Evolutionary conservation across 2,329 filamentous ascomycete genomes (phyloP), one percentile per base, ranked within the genome.

Genomic region (Pseudophaeomoniella oleicola): DNA sequence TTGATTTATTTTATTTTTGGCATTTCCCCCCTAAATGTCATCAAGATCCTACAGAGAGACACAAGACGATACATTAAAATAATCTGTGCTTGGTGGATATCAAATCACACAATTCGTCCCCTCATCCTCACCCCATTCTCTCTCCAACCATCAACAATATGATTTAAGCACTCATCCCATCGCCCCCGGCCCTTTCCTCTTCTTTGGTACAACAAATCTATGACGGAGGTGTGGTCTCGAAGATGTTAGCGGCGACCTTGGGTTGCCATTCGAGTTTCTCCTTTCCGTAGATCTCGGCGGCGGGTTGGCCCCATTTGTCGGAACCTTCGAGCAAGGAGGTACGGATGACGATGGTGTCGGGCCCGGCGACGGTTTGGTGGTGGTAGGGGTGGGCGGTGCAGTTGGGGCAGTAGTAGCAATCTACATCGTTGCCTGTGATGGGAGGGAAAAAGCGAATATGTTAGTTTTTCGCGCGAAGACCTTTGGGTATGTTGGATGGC

Each of bases 351-450:
- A 71, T 65, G 34, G 56, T 69, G 46, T 71, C 64, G 3, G 56
- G 52, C 38, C 67, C 64, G 43, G 69, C 56, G 34, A 64, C 61
- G 31, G 62, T 59, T 45, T 72, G 69, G 46, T 71, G 66, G 52
- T 73, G 69, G 52, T 72, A 72, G 18, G 67, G 58, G 48, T 71
- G 68, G 3, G 59, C 49, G 5, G 65, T 71, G 63, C 69, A 74
- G 46, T 66, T 69, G 32, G 63, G 59, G 58, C 70, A 73, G 56
- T 65, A 72, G 58, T 64, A 72, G 60, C 70, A 74, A 53, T 71
- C 55, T 19, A 72, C 67, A 4, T 56, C 50, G 36, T 72, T 71
- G 45, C 67, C 67, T 64, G 31, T 15, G 4, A 18, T n/a, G 16
- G 18, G 11, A 27, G 22, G n/a, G 22, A n/a, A 27, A 27, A 27